A percentile compares a stretch with the other conserved stretches of the same genome.
These are phyloP conservation scores for Eucalyptus marginata DNA, from an alignment of 345 rosid genomes.

Conservation along the genomic window DNA sequence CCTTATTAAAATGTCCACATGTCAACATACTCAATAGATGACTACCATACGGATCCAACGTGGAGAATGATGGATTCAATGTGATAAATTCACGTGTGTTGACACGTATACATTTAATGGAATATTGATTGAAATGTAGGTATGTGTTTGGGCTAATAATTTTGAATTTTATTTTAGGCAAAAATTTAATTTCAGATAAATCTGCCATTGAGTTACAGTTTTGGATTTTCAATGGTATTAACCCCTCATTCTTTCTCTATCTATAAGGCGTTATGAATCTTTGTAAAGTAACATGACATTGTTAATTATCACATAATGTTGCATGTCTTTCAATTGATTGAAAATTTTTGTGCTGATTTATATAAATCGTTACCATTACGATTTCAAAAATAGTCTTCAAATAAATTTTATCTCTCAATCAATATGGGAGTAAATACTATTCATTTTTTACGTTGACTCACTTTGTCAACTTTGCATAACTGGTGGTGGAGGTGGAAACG, in stretches of 20 bases:
- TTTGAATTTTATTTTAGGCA: neutral
- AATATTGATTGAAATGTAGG: neutral
- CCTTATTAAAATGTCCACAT: accelerated
- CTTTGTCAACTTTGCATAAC: neutral
- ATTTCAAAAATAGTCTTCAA: neutral
- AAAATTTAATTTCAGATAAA: neutral
- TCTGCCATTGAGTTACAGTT: neutral
- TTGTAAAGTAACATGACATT: neutral
- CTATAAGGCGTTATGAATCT: neutral
- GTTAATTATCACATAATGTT: neutral
- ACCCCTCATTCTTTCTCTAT: neutral
- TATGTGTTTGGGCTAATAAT: neutral
- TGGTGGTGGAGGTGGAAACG: neutral
- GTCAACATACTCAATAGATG: neutral
- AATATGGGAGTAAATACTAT: neutral
- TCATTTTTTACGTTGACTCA: neutral
- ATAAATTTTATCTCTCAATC: neutral
- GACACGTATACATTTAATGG: accelerated
- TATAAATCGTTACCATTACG: neutral
- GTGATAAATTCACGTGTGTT: neutral
- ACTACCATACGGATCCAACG: accelerated
- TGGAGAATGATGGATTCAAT: neutral
- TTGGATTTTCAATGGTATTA: neutral
- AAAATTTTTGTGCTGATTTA: neutral
- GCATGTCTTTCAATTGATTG: neutral